Base-by-base conservation (phyloP, 2,329 filamentous ascomycete species). In the Diaporthe sp. region DNA sequence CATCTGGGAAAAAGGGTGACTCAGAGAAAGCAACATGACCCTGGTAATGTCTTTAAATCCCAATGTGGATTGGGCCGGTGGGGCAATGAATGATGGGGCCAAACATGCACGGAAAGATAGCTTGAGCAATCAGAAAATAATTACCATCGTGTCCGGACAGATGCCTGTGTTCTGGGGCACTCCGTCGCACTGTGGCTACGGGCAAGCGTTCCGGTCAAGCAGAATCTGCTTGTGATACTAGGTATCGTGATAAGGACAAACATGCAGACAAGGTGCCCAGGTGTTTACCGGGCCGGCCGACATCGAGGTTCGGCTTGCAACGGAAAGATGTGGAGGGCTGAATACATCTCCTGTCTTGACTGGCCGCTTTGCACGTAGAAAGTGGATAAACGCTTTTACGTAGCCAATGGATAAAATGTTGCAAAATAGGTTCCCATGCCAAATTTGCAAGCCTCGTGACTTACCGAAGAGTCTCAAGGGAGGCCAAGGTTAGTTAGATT, bases 311-410 rank as follows among this genome's bases (percentile, higher is more conserved):
- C 69, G 69, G 69, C 55, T 71, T 59, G 13, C 10, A n/a, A 32
- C 69, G 69, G 69, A 61, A 59, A 71, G 42, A 61, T 32, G 69
- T 71, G 69, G 69, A 61, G 63, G 32, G 63, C 32, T 53, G 47
- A 51, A 51, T 27, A 66, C 27, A 13, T 32, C 44, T 59, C 30
- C 30, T 32, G 22, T 22, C 19, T 71, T 61, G 25, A 71, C 44
- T 71, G 55, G 55, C 39, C 32, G 27, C 25, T 56, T 50, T 42
- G 25, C 4, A 37, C 25, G 58, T 30, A 42, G 50, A 7, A 25
- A 56, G 66, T n/a, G n/a, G n/a, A n/a, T n/a, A n/a, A n/a, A n/a
- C n/a, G n/a, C n/a, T n/a, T n/a, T n/a, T n/a, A n/a, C n/a, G 6
- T 8, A 47, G 44, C 19, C 17, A 47, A 19, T 71, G 69, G 69